phyloP scores from a whole-genome alignment of 768 basidiomycete species.

The Tricholoma saponaceum region DNA sequence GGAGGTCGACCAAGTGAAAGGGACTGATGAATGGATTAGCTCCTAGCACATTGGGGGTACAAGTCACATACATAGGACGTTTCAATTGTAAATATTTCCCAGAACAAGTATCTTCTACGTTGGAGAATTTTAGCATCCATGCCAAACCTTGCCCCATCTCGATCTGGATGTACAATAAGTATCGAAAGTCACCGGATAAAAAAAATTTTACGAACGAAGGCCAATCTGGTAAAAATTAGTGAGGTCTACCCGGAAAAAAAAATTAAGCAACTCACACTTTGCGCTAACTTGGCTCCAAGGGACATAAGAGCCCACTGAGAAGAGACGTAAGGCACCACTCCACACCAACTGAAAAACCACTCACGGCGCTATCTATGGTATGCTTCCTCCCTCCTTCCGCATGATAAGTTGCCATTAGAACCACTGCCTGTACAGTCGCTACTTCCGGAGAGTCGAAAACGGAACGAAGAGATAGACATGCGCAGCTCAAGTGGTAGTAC shows the following conservation, averaged over 20 bases:
- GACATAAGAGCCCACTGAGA: constrained; percentile 49
- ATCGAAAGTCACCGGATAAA: not conserved
- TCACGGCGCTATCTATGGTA: constrained; percentile 42
- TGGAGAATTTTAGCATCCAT: constrained; percentile 58
- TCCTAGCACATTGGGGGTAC: not conserved
- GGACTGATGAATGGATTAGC: constrained; percentile 36
- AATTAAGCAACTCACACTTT: constrained; percentile 41
- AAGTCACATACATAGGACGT: constrained; percentile 36
- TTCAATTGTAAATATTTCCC: constrained; percentile 63
- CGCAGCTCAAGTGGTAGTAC: constrained; percentile 44
- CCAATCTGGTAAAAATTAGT: constrained; percentile 39
- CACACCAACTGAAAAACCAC: constrained; percentile 8
- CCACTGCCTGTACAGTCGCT: constrained; percentile 44
- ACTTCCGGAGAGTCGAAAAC: constrained; percentile 50
- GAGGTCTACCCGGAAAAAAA: not conserved
- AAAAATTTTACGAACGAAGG: constrained; percentile 40
- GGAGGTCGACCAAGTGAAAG: constrained; percentile 24
- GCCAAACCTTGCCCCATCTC: constrained; percentile 66
- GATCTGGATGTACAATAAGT: constrained; percentile 40
- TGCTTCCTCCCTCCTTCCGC: constrained; percentile 38
- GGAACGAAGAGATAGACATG: constrained; percentile 40
- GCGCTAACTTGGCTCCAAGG: constrained; percentile 52
- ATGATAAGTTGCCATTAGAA: constrained; percentile 39
- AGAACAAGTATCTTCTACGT: constrained; percentile 61
- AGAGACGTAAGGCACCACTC: constrained; percentile 6